phyloP scores from a whole-genome alignment of 2,329 filamentous ascomycete genomes.

The Aspergillaceae sp. region DNA sequence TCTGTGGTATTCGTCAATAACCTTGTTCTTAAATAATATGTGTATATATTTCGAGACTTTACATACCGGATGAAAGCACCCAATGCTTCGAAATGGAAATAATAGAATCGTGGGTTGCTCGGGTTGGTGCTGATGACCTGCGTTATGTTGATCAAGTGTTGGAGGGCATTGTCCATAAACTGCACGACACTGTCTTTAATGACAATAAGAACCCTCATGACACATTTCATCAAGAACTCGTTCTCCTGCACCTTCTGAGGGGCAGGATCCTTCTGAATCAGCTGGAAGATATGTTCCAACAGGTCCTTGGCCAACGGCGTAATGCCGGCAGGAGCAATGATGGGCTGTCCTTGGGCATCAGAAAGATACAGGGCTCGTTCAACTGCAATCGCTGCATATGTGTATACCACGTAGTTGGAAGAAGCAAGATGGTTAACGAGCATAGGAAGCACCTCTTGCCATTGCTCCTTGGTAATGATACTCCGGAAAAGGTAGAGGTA shows the following conservation, averaged over 20 bases:
- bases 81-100: conserved; percentile 93
- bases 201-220: conserved; percentile 94
- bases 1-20: conserved; percentile 21
- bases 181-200: conserved; percentile 72
- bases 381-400: conserved; percentile 93
- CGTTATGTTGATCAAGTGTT: conserved; percentile 80
- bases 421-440: conserved; percentile 86
- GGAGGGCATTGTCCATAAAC: conserved; percentile 68
- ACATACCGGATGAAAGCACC: conserved; percentile 66
- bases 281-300: conserved; percentile 77
- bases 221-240: conserved; percentile 96
- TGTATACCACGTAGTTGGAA: conserved; percentile 92
- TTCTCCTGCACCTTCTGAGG: conserved; percentile 96
- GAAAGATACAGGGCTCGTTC: conserved; percentile 82
- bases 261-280: conserved; percentile 76
- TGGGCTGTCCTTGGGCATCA: conserved; percentile 62
- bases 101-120: conserved; percentile 96
- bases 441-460: conserved; percentile 80
- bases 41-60: too few relatives aligned
- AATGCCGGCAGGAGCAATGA: conserved; percentile 74
- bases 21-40: neutral
- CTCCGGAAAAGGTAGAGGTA: conserved; percentile 96
- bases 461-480: conserved; percentile 83
- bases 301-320: conserved; percentile 76
- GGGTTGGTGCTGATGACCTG: conserved; percentile 89